Percentiles rank a stretch among this genome's conserved stretches.
These are phyloP conservation scores for Paxillus ammoniavirescens DNA, from an alignment of 768 basidiomycete species.

Conservation along the genomic window DNA sequence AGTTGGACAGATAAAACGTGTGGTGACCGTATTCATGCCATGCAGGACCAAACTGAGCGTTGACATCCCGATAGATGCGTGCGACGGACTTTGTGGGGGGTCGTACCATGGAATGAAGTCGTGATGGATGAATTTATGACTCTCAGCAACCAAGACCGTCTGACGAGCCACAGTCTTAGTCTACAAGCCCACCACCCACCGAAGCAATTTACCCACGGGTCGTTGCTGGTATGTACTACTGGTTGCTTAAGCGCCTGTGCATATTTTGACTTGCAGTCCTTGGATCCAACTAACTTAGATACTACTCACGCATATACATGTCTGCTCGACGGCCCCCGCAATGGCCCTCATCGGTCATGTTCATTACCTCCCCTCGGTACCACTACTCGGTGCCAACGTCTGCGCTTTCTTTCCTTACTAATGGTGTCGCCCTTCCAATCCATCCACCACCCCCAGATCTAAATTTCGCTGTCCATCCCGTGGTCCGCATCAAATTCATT, in stretches of 20 bases:
- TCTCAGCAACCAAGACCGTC: constrained; percentile 4
- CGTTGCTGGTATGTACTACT: too few species aligned
- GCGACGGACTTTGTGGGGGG: constrained; percentile 75
- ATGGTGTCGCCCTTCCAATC: constrained; percentile 13
- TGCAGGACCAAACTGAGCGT: constrained; percentile 79
- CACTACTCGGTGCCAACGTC: constrained; percentile 55
- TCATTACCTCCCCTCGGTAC: constrained; percentile 49
- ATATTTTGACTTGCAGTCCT: background rate
- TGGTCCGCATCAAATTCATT: constrained; percentile 59
- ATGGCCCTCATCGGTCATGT: constrained; percentile 58
- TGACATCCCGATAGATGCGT: constrained; percentile 87
- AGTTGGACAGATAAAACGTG: background rate
- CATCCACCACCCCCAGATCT: constrained; percentile 1
- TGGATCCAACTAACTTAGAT: background rate
- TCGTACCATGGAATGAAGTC: constrained; percentile 56
- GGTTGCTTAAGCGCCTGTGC: background rate
- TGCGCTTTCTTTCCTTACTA: constrained; percentile 40
- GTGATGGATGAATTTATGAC: constrained; percentile 8
- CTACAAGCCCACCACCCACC: constrained; percentile 12
- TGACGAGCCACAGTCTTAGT: background rate
- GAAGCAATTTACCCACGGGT: constrained; percentile 28
- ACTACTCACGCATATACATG: constrained; percentile 5
- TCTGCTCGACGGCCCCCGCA: constrained; percentile 29
- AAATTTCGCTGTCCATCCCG: constrained; percentile 22
- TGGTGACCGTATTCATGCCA: constrained; percentile 94